Evolutionary conservation across 371 early-diverging fungal species (phyloP).

Genomic region (Mortierella sp.): DNA sequence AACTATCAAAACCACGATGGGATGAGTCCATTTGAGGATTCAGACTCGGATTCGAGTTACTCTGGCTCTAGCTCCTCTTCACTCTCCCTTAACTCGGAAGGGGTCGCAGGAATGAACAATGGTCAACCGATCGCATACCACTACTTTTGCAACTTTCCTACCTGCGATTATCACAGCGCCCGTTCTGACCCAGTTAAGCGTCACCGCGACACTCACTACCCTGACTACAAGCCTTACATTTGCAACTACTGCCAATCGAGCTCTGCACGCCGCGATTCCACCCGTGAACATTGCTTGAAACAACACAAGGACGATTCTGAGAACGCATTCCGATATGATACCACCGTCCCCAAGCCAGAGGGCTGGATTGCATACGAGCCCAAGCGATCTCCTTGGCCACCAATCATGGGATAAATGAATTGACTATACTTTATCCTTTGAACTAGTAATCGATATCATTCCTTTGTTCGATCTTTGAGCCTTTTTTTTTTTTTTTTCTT

Average conservation of each 20-base stretch:
- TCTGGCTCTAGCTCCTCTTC: slow-evolving; percentile 31
- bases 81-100: slow-evolving; percentile 30
- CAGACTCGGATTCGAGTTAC: slow-evolving; percentile 47
- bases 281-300: slow-evolving; percentile 52
- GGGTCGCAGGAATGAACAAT: slow-evolving; percentile 9
- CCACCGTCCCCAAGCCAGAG: slow-evolving; percentile 49
- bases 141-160: slow-evolving; percentile 46
- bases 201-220: slow-evolving; percentile 55
- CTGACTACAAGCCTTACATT: slow-evolving; percentile 55
- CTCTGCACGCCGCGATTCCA: slow-evolving; percentile 52
- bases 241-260: slow-evolving; percentile 53
- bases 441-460: slow-evolving; percentile 39
- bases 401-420: slow-evolving; percentile 48
- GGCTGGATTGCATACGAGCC: slow-evolving; percentile 58
- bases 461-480: neutral
- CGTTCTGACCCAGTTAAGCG: slow-evolving; percentile 57
- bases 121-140: slow-evolving; percentile 48
- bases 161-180: slow-evolving; percentile 55
- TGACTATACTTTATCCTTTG: no score
- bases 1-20: slow-evolving; percentile 37
- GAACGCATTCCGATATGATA: slow-evolving; percentile 48
- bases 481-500: slow-evolving; percentile 6
- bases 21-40: slow-evolving; percentile 31
- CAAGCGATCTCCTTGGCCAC: slow-evolving; percentile 55
- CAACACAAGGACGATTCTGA: slow-evolving; percentile 56